These are phyloP conservation scores for Calocera viscosa DNA, from an alignment of 768 basidiomycete genomes.

Conservation along the genomic window DNA sequence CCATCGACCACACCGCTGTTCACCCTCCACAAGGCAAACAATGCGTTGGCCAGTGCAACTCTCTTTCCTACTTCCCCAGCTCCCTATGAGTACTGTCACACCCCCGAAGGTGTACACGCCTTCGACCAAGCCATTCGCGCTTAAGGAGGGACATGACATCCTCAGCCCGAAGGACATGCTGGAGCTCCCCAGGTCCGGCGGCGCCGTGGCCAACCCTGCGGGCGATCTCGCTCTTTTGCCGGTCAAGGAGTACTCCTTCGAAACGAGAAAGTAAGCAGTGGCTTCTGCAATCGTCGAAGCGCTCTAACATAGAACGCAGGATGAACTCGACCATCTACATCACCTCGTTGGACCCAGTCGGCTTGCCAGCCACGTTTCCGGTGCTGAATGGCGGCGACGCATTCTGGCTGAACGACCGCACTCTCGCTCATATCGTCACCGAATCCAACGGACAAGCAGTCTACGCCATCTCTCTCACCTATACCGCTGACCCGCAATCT, in stretches of 20 bases:
- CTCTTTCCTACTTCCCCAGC: not conserved
- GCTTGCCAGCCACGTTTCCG: slow-evolving; percentile 42
- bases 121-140: slow-evolving; percentile 31
- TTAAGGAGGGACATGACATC: slow-evolving; percentile 46
- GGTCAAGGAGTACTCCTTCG: slow-evolving; percentile 55
- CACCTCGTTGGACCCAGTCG: slow-evolving; percentile 42
- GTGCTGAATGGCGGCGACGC: slow-evolving; percentile 53
- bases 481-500: slow-evolving; percentile 25
- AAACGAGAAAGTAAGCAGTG: slow-evolving; percentile 53
- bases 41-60: slow-evolving; percentile 2
- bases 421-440: slow-evolving; percentile 57
- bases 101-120: not conserved
- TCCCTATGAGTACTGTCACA: not conserved
- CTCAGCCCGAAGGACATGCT: slow-evolving; percentile 65
- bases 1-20: not conserved
- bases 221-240: slow-evolving; percentile 60
- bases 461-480: slow-evolving; percentile 45
- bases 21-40: not conserved
- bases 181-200: slow-evolving; percentile 51
- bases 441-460: slow-evolving; percentile 44
- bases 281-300: not conserved
- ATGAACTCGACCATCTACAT: slow-evolving; percentile 58
- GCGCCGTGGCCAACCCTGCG: slow-evolving; percentile 49
- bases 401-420: slow-evolving; percentile 65
- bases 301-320: slow-evolving; percentile 29